Conservation (phyloP, 371 early-diverging fungal genomes). For the Smittium mucronatum region DNA sequence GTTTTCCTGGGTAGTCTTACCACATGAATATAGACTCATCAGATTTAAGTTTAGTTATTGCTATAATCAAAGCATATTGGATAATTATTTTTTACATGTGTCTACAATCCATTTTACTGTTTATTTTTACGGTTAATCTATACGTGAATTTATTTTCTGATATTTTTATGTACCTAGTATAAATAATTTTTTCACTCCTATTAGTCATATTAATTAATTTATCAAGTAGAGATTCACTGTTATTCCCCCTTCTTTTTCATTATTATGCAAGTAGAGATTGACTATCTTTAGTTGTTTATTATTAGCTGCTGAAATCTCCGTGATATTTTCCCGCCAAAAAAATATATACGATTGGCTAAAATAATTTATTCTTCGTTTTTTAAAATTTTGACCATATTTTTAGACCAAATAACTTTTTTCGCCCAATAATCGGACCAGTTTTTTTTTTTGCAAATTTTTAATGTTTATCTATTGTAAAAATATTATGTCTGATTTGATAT, state of each 20-base stretch:
- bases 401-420: background rate
- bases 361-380: background rate
- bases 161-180: conserved; percentile 3
- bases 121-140: background rate
- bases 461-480: conserved; percentile 8
- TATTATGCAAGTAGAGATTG: background rate
- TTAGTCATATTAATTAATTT: background rate
- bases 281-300: conserved; percentile 2
- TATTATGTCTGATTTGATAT: conserved; percentile 1
- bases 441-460: background rate
- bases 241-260: background rate
- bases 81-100: background rate
- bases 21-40: background rate
- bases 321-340: background rate
- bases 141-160: background rate
- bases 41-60: background rate
- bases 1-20: background rate
- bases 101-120: background rate
- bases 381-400: background rate
- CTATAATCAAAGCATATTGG: background rate
- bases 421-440: background rate
- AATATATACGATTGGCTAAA: background rate
- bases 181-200: background rate
- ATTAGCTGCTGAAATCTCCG: background rate
- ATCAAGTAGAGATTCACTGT: background rate